phyloP scores from a whole-genome alignment of 306 rosid genomes.

The Potentilla sterilis region DNA sequence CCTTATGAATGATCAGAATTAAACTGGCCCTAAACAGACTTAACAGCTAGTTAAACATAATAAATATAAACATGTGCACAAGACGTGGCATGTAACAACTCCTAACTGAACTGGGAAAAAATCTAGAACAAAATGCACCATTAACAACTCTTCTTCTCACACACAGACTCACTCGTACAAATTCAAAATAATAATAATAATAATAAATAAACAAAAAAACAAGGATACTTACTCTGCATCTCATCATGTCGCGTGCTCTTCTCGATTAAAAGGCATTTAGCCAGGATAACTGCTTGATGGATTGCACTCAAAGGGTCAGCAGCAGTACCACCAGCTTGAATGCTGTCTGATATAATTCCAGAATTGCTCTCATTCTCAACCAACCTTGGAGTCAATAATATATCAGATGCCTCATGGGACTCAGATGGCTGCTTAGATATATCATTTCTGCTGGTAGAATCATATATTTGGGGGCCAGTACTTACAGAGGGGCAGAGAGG shows the following conservation, averaged over 20 bases:
- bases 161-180: neutral
- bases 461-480: conserved; percentile 30
- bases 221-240: conserved; percentile 73
- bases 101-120: neutral
- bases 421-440: conserved; percentile 27
- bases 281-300: conserved; percentile 81
- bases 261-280: conserved; percentile 81
- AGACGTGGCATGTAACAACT: too few species aligned
- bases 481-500: conserved; percentile 29
- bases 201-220: neutral
- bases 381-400: conserved; percentile 66
- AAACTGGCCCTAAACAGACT: too few species aligned
- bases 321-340: conserved; percentile 41
- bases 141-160: neutral
- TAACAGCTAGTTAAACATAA: too few species aligned
- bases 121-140: neutral
- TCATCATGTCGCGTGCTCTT: conserved; percentile 90
- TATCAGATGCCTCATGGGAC: conserved; percentile 51
- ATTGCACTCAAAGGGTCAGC: conserved; percentile 48
- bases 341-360: conserved; percentile 40
- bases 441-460: conserved; percentile 37
- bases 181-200: too few species aligned
- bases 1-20: too few species aligned
- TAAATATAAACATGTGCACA: too few species aligned
- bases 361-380: conserved; percentile 37